Base-by-base conservation (phyloP, 2,329 filamentous ascomycete genomes). In the Fusarium buxicola region DNA sequence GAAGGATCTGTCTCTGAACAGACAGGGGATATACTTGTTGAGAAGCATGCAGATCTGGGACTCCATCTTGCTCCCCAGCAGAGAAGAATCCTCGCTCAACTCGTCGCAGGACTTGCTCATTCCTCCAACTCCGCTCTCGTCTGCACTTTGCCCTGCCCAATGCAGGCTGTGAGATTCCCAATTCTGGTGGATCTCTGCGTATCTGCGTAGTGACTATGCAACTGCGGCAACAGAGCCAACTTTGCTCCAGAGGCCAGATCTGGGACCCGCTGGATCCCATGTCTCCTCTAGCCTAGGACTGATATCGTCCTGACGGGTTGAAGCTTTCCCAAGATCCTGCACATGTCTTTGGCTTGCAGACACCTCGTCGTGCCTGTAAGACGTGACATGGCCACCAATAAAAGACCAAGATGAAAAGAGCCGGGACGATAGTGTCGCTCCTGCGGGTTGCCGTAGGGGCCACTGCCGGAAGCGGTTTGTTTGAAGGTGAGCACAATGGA, bases 261-360 rank as follows among this genome's bases (percentile, higher is more conserved):
- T 57, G 38, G 41, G 60, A 18, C 47, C 16, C 50, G 28, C 32
- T 49, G 31, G 49, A 65, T 58, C 44, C 60, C 31, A 30, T 58
- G 51, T 61, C 34, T 46, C 46, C 60, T 28, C 46, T 32, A 15
- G 21, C 18, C 58, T 48, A 36, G 60, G 39, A 30, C 30, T 34
- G 46, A 34, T 34, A 50, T 27, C 47, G 15, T 8, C 39, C 32
- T 45, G 21, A 21, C 27, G 41, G 47, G 38, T 5, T 13, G 31
- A 45, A n/a, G n/a, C 41, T 15, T 48, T 64, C 28, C 18, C 44
- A 57, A 53, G 55, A 66, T 64, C 51, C 51, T 50, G 51, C 47
- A 60, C 46, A 49, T 10, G 24, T 57, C 35, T 60, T 43, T 38
- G 24, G 40, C 31, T 36, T 53, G 43, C 55, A 55, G 31, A 44